These are phyloP conservation scores for Phytophthora syringae DNA, from an alignment of 352 stramenopile species.

Conservation along the genomic window DNA sequence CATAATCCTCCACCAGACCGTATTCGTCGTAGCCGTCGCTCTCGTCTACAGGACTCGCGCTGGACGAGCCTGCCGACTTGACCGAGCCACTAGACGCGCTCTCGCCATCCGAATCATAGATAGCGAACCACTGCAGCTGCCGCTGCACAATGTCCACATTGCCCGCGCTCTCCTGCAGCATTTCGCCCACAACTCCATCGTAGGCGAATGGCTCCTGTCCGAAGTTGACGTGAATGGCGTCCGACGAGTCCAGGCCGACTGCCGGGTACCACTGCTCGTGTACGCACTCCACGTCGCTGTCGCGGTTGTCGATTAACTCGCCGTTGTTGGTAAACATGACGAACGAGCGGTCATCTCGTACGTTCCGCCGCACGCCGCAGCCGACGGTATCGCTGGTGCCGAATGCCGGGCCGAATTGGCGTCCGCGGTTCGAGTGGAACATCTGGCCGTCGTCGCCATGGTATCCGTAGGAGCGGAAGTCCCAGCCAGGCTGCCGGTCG, in stretches of 20 bases:
- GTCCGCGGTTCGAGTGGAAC: constrained; percentile 53
- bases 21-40: constrained; percentile 46
- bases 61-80: constrained; percentile 6
- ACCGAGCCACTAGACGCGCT: constrained; percentile 15
- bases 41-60: constrained; percentile 26
- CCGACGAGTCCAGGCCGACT: constrained; percentile 37
- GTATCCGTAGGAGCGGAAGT: constrained; percentile 70
- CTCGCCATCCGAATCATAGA: constrained; percentile 45
- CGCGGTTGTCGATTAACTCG: constrained; percentile 18
- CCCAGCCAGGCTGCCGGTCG: constrained; percentile 73
- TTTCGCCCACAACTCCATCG: constrained; percentile 38
- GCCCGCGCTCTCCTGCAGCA: constrained; percentile 30
- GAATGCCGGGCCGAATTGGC: constrained; percentile 40
- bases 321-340: constrained; percentile 45
- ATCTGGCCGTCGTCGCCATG: constrained; percentile 79
- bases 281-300: constrained; percentile 31
- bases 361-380: constrained; percentile 33
- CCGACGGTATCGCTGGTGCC: constrained; percentile 37
- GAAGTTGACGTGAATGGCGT: constrained; percentile 43
- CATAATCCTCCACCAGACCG: constrained; percentile 35
- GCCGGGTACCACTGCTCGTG: constrained; percentile 43
- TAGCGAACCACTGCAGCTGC: constrained; percentile 40
- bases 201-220: constrained; percentile 43
- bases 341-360: constrained; percentile 35
- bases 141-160: constrained; percentile 31